Evolutionary conservation across 1,284 basidiomycete species (phyloP), one percentile per base, ranked within the genome.

Genomic region (Boletus semigastroideus): DNA sequence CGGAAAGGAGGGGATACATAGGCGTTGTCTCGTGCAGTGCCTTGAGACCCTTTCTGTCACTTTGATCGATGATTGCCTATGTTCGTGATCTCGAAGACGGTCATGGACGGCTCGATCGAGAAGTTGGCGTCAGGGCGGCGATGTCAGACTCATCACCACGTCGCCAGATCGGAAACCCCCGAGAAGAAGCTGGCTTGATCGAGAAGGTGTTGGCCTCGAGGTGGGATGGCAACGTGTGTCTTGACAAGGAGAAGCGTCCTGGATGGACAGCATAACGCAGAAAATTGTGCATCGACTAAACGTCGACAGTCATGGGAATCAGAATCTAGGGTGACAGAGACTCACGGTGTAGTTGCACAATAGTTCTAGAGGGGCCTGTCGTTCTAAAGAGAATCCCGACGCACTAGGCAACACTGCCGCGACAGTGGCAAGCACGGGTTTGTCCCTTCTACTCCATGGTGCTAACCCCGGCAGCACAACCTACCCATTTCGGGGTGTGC

Each of bases 171-270:
- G 28, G 22, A 38, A 51, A 34, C 14, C 22, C 6, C 34, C 41
- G 48, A 38, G 46, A 38, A 22, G 8, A 12, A 13, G 42, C 9
- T 16, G 27, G 36, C 20, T 34, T 41, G 39, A 45, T 40, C 39
- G 37, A 47, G 46, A 12, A 10, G 19, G 4, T 11, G 25, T 34
- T 40, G 27, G 27, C 17, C 33, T 46, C 47, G 43, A 51, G 42
- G 19, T 16, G 31, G 31, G 39, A 50, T 20, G 39, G 30, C 33
- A 19, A 28, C 16, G 28, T 27, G 36, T 46, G 54, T 48, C 61
- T 47, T 34, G 27, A 8, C 14, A 14, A 33, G 14, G 33, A 16
- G 16, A 14, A 4, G 33, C n/a, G 33, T 34, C 16, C 16, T 34
- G 16, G 33, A 34, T 9, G 16, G 33, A 34, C 33, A 34, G 33